Conservation (phyloP, 371 early-diverging fungal species). For the Mycotypha africana region DNA sequence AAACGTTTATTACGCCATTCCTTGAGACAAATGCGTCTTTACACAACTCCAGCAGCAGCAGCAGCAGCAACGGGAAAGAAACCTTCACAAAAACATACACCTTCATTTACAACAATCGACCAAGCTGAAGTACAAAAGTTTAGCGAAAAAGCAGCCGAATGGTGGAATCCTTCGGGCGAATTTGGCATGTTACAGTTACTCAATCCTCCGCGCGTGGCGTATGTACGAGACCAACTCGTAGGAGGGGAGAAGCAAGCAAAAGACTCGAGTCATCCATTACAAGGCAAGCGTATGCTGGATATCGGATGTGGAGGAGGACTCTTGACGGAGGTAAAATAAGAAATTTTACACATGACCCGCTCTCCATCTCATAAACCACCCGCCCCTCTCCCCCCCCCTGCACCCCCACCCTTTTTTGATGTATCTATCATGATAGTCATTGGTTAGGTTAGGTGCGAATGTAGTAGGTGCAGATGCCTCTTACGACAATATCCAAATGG, state of each 20-base stretch:
- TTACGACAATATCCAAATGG: constrained; percentile 75
- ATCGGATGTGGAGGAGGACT: constrained; percentile 96
- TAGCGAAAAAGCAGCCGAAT: constrained; percentile 63
- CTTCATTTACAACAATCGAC: constrained; percentile 49
- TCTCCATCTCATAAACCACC: no score
- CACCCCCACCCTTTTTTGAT: no score
- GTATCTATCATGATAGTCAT: constrained; percentile 35
- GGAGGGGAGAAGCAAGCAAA: constrained; percentile 9
- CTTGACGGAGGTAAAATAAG: constrained; percentile 69
- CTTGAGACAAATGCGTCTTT: no score
- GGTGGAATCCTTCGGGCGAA: constrained; percentile 93
- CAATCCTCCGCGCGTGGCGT: constrained; percentile 82
- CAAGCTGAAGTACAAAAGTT: constrained; percentile 83
- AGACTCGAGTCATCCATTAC: constrained; percentile 42
- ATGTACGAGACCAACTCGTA: constrained; percentile 61
- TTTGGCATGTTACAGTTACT: constrained; percentile 86
- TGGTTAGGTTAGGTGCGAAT: constrained; percentile 78
- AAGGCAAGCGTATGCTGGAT: constrained; percentile 72
- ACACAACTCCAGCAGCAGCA: no score
- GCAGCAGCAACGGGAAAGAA: no score
- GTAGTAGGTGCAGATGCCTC: constrained; percentile 89
- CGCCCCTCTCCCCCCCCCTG: no score
- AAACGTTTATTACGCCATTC: no score
- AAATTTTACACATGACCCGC: neutral
- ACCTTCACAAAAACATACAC: neutral